Evolutionary conservation across 1,284 basidiomycete genomes (phyloP).

Genomic region (Cerioporus squamosus): DNA sequence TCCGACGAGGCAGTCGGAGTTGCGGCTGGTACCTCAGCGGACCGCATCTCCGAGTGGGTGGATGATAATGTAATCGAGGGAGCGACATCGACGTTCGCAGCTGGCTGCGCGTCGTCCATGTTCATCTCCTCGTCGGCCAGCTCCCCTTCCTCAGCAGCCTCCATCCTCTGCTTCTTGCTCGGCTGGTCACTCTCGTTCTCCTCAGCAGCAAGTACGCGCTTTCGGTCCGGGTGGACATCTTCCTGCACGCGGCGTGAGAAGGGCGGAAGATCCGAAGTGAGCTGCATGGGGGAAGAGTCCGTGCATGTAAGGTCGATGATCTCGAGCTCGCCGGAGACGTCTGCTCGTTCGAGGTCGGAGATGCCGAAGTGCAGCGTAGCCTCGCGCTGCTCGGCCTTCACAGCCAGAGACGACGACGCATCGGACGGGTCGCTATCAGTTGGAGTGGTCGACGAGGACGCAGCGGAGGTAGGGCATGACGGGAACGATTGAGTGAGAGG

Average conservation of each 20-base stretch:
- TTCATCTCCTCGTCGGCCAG: not conserved
- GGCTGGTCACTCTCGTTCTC: not conserved
- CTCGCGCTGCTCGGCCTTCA: not conserved
- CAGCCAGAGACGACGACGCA: not conserved
- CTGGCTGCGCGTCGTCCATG: too few species aligned
- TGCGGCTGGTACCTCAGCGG: too few species aligned
- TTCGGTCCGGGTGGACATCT: slow-evolving; percentile 1
- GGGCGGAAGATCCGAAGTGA: slow-evolving; percentile 1
- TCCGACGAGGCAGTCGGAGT: too few species aligned
- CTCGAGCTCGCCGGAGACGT: not conserved
- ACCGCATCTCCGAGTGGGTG: too few species aligned
- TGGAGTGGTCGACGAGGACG: not conserved
- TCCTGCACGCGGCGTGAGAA: not conserved
- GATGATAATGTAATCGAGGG: too few species aligned
- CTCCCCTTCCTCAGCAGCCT: not conserved
- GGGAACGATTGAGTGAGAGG: not conserved
- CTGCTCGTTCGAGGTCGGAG: not conserved
- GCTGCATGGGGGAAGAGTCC: not conserved
- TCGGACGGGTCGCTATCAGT: not conserved
- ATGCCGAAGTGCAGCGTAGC: not conserved
- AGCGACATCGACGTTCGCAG: too few species aligned
- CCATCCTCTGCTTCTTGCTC: slow-evolving; percentile 9
- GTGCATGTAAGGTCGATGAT: slow-evolving; percentile 15
- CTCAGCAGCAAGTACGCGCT: not conserved
- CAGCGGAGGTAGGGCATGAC: not conserved